Percentiles rank a stretch among this genome's conserved stretches.
Conservation (phyloP, 352 stramenopile genomes). For the Pythium vanterpoolii region DNA sequence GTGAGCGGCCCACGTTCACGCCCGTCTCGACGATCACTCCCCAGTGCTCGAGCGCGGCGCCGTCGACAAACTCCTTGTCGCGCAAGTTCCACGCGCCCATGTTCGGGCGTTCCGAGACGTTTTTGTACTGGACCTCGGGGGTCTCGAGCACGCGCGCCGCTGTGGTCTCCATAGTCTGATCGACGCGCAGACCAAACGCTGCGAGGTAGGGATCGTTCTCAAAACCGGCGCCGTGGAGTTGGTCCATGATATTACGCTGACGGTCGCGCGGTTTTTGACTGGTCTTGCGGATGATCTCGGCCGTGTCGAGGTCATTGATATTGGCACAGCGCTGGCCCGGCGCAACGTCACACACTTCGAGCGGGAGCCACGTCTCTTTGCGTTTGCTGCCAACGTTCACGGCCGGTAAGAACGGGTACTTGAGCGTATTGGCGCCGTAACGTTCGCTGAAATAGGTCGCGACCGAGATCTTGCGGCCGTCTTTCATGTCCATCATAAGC, state of each 20-base stretch:
- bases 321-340: slow-evolving; percentile 66
- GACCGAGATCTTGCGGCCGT: slow-evolving; percentile 43
- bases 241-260: slow-evolving; percentile 53
- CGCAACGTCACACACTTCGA: slow-evolving; percentile 79
- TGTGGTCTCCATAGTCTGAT: slow-evolving; percentile 44
- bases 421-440: slow-evolving; percentile 52
- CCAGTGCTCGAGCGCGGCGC: slow-evolving; percentile 48
- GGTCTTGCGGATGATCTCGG: slow-evolving; percentile 80
- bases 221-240: slow-evolving; percentile 60
- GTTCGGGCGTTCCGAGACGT: slow-evolving; percentile 54
- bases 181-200: slow-evolving; percentile 61
- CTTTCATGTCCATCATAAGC: slow-evolving; percentile 51
- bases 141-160: slow-evolving; percentile 49
- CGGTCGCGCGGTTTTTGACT: slow-evolving; percentile 44
- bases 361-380: slow-evolving; percentile 60
- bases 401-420: slow-evolving; percentile 59
- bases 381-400: slow-evolving; percentile 67
- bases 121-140: slow-evolving; percentile 60
- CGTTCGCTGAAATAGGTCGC: slow-evolving; percentile 55
- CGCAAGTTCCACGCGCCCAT: slow-evolving; percentile 75
- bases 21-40: slow-evolving; percentile 40
- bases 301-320: slow-evolving; percentile 77
- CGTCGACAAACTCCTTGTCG: slow-evolving; percentile 64
- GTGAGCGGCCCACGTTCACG: neutral
- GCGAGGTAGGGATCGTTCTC: slow-evolving; percentile 63